Conservation (phyloP, 768 basidiomycete genomes). For the Lepiota brunneoincarnata region DNA sequence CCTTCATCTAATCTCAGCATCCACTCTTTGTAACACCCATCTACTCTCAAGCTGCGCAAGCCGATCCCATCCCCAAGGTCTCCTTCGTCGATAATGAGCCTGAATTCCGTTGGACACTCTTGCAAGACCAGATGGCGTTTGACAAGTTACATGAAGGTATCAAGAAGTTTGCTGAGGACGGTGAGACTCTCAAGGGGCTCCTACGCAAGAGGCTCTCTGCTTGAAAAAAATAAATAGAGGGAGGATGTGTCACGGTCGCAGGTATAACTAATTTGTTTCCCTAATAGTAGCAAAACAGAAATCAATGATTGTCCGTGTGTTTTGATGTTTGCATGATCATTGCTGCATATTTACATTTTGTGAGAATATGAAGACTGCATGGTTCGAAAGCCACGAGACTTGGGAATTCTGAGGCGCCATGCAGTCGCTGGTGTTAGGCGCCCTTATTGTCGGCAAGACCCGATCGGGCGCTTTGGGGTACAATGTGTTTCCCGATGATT, state of each 20-base stretch:
- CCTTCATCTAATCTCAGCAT: constrained; percentile 1
- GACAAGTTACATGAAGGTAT: constrained; percentile 99
- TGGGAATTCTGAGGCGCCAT: no score
- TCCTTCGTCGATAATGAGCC: constrained; percentile 89
- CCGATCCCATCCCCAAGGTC: constrained; percentile 73
- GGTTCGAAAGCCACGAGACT: no score
- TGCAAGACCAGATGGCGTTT: constrained; percentile 96
- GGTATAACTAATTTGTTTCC: background rate
- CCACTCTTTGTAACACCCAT: constrained; percentile 11
- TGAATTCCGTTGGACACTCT: constrained; percentile 92
- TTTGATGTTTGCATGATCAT: no score
- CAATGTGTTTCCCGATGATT: no score
- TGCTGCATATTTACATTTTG: no score
- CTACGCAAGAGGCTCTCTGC: constrained; percentile 69
- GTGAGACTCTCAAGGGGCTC: constrained; percentile 80
- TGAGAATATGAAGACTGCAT: no score
- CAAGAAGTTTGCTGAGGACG: constrained; percentile 97
- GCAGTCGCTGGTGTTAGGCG: no score
- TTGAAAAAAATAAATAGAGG: constrained; percentile 19
- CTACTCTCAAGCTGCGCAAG: constrained; percentile 42
- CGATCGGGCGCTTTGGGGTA: no score
- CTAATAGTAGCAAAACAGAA: constrained; percentile 1
- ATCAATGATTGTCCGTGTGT: background rate
- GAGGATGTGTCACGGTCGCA: background rate
- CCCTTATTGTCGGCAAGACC: no score